Evolutionary conservation across 2,329 filamentous ascomycete genomes (phyloP), one percentile per base, ranked within the genome.

Genomic region (Sclerotinia sclerotiorum): DNA sequence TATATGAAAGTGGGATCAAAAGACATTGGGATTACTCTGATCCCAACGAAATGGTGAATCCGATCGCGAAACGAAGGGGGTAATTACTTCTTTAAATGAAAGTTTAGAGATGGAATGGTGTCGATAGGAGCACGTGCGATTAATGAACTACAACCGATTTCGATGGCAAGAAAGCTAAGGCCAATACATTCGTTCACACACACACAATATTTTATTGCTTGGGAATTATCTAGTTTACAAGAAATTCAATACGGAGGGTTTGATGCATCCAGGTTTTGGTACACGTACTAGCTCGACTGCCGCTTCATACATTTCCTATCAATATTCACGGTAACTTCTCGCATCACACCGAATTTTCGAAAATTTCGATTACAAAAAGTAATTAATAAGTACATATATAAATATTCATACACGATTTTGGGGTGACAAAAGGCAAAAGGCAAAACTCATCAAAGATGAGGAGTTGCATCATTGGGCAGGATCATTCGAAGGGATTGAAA

Each of bases 1-100:
- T 90, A 6, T 90, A 90, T 77, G 87, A 89, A 74, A 85, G 86
- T 55, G 87, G 87, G 5, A 77, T 89, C 60, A 90, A 90, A 78
- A 81, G 87, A 61, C 77, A 81, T 57, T 89, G 87, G 87, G 87
- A 88, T 48, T 77, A 76, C 65, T 73, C 76, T 52, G 76, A 77
- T 35, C 71, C 67, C 17, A 73, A 69, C 42, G 73, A 63, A 13
- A 67, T 67, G 65, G 65, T 67, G 3, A 67, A 67, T 55, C 65
- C 65, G 10, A 67, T 67, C 44, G 48, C 65, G 5, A 67, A 67
- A 48, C 65, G 65, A 62, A 49, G 65, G 44, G 65, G 56, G 21
- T 67, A 39, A 63, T 44, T 6, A 6, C 32, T 39, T 19, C 11
- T 13, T 56, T n/a, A 42, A 42, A 15, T 17, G 15, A 42, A 42